Evolutionary conservation across 352 stramenopile species (phyloP).

Genomic region (Phytopythium chamaehyphon): DNA sequence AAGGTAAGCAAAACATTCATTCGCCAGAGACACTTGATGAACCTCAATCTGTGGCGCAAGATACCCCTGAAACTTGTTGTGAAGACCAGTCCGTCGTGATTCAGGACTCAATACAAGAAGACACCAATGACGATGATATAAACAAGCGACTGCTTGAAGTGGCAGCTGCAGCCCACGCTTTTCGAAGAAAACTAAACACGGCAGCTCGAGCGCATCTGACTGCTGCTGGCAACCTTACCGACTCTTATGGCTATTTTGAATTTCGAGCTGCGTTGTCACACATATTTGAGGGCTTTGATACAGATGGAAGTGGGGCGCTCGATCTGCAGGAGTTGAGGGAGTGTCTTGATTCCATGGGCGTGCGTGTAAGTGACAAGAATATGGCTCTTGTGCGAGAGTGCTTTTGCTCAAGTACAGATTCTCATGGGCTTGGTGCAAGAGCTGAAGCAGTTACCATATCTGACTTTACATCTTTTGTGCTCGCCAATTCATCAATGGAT

Average conservation of each 20-base stretch:
- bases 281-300: slow-evolving; percentile 56
- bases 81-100: too few relatives aligned
- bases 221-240: slow-evolving; percentile 12
- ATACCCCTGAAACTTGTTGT: too few relatives aligned
- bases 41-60: not conserved
- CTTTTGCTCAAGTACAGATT: slow-evolving; percentile 17
- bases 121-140: not conserved
- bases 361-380: slow-evolving; percentile 36
- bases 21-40: too few relatives aligned
- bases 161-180: not conserved
- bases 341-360: slow-evolving; percentile 46
- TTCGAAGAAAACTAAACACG: slow-evolving; percentile 38
- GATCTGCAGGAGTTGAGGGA: slow-evolving; percentile 45
- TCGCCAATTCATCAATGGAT: slow-evolving; percentile 23
- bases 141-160: slow-evolving; percentile 1
- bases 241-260: slow-evolving; percentile 29
- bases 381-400: slow-evolving; percentile 48
- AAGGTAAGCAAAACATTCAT: too few relatives aligned
- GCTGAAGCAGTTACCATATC: slow-evolving; percentile 40
- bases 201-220: slow-evolving; percentile 30
- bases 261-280: slow-evolving; percentile 50
- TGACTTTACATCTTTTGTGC: slow-evolving; percentile 76
- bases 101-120: too few relatives aligned
- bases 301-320: slow-evolving; percentile 45
- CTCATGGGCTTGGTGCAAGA: slow-evolving; percentile 4